Base-by-base conservation (phyloP, 2,329 filamentous ascomycete species). In the Hysterium pulicare region DNA sequence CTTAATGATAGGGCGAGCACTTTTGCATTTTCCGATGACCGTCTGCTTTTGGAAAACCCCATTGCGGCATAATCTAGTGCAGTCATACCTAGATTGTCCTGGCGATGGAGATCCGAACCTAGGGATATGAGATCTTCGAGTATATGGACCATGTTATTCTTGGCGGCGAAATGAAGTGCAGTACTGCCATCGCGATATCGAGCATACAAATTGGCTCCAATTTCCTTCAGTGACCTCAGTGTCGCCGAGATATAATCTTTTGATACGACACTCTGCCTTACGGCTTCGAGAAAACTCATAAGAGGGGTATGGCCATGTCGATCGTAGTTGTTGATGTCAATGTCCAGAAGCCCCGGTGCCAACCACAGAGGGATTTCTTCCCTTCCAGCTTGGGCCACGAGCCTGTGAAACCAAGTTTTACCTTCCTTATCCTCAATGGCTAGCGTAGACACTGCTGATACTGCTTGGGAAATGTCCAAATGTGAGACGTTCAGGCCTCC, bases 111-210 rank as follows among this genome's bases (percentile, higher is more conserved):
- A n/a, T 39, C 15, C 19, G 35, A 34, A 10, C 34, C 41, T 3
- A 8, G 3, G 10, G 24, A 22, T 2, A 43, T 3, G 11, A 20
- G 23, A 9, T 24, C 13, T 9, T 17, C 16, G 5, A 43, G n/a
- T 13, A 39, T 11, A 26, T 33, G 17, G 3, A 34, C 33, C 6
- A 43, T 17, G 16, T 28, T 19, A 34, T 19, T 13, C 13, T 43
- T 34, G n/a, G 41, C 35, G 6, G 22, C 35, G n/a, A 33, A 21
- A 16, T 42, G 40, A 5, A 42, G 15, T 7, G 33, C 13, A 4
- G 40, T 42, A 33, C 17, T 30, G 6, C 40, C 40, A 26, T 26
- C 33, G 16, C 41, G 35, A 13, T 33, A 38, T 11, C 41, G 41
- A 20, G 41, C 41, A 21, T 43, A n/a, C 5, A 28, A 4, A 17